Percentiles rank a stretch among this genome's conserved stretches.
phyloP scores from a whole-genome alignment of 768 basidiomycete genomes.

The Trametes cingulata region DNA sequence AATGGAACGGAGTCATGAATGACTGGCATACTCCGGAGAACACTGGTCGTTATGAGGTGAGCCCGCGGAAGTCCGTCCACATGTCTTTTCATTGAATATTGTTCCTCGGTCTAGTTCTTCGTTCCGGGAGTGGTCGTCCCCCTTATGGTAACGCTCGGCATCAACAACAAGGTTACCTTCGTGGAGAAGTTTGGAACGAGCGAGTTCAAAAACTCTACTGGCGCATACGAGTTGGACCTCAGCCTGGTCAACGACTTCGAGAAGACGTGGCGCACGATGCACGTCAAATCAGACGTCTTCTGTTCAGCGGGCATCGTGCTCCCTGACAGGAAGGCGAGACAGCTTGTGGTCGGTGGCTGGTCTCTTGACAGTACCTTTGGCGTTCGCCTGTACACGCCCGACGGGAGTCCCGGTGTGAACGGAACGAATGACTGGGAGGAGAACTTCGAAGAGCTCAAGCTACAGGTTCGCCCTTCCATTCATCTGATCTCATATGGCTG shows the following conservation, averaged over 20 bases:
- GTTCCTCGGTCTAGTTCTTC: slow-evolving; percentile 38
- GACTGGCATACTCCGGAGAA: slow-evolving; percentile 66
- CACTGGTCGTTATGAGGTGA: slow-evolving; percentile 70
- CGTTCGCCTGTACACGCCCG: slow-evolving; percentile 70
- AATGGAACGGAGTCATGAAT: slow-evolving; percentile 41
- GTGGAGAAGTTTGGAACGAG: slow-evolving; percentile 73
- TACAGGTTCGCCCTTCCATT: slow-evolving; percentile 51
- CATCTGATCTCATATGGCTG: not conserved
- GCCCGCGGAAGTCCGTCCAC: slow-evolving; percentile 20
- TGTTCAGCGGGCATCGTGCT: slow-evolving; percentile 73
- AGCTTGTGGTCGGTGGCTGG: slow-evolving; percentile 72
- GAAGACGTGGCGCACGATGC: slow-evolving; percentile 73
- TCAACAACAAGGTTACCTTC: slow-evolving; percentile 82
- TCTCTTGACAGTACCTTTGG: slow-evolving; percentile 71
- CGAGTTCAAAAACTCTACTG: slow-evolving; percentile 64
- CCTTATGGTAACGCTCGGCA: slow-evolving; percentile 70
- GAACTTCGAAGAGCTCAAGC: slow-evolving; percentile 51
- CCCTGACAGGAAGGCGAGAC: slow-evolving; percentile 70
- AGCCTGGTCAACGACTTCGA: slow-evolving; percentile 47
- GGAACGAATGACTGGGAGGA: slow-evolving; percentile 83
- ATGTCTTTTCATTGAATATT: not conserved
- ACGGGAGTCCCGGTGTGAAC: slow-evolving; percentile 66
- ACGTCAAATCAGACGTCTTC: slow-evolving; percentile 77
- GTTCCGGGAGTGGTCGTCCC: slow-evolving; percentile 67
- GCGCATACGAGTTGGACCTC: slow-evolving; percentile 76